A percentile compares a stretch with the other conserved stretches of the same genome.
These are phyloP conservation scores for Vitis labrusca DNA, from an alignment of 164 flowering plant species.

Conservation along the genomic window DNA sequence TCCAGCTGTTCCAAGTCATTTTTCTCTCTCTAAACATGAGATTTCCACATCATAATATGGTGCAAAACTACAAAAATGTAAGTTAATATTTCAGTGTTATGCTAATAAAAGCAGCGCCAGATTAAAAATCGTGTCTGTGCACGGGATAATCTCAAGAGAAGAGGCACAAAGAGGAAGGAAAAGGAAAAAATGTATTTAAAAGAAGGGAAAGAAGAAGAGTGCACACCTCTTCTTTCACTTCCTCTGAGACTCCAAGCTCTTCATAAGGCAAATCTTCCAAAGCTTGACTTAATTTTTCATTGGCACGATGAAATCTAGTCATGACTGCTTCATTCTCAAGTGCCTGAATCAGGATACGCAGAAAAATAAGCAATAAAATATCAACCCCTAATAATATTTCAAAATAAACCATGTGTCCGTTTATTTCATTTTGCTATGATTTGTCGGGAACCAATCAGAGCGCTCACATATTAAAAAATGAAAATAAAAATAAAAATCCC, in stretches of 20 bases:
- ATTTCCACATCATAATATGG: too few relatives aligned
- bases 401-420: neutral
- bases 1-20: too few relatives aligned
- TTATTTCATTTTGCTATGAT: too few relatives aligned
- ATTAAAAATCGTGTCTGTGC: too few relatives aligned
- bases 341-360: slow-evolving; percentile 35
- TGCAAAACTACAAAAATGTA: neutral
- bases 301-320: slow-evolving; percentile 49
- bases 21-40: neutral
- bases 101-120: too few relatives aligned
- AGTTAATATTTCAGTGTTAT: neutral
- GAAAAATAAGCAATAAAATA: neutral
- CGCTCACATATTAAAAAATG: neutral
- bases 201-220: neutral
- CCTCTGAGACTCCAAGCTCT: slow-evolving; percentile 65
- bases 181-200: too few relatives aligned
- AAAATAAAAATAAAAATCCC: slow-evolving; percentile 11
- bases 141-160: too few relatives aligned
- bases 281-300: slow-evolving; percentile 50
- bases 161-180: too few relatives aligned
- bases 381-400: neutral
- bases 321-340: slow-evolving; percentile 56
- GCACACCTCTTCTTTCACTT: slow-evolving; percentile 73
- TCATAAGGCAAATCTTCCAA: slow-evolving; percentile 54
- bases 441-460: too few relatives aligned